Evolutionary conservation across 2,329 filamentous ascomycete genomes (phyloP), one percentile per base, ranked within the genome.

Genomic region (Neofusicoccum kwambonambiense): DNA sequence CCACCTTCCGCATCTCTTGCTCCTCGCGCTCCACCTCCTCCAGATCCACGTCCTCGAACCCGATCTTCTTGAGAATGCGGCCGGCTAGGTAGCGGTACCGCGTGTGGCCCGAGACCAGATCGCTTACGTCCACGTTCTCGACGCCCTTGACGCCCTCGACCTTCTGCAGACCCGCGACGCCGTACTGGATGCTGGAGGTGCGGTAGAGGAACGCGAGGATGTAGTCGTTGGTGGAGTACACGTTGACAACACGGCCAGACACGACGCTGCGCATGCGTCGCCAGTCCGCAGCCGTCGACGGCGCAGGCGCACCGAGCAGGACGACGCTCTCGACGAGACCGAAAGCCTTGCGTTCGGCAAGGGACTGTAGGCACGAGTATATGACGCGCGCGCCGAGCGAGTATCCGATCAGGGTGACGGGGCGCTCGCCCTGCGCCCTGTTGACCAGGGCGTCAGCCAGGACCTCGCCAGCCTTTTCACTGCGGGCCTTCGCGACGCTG

Each of bases 151-250:
- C 86, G 9, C 83, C 85, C 65, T 87, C 78, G 31, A 96, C 86
- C 37, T 87, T 83, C 74, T 97, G 90, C 2, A 98, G 80, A 0
- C 93, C 94, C 0, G 93, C 93, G 47, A 97, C 86, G 3, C 93
- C 93, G 50, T 91, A 84, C 68, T 95, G 90, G 34, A 96, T 85
- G 65, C 89, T 93, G 42, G 90, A 92, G 3, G 92, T 89, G 50
- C 93, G 88, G 75, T 97, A 97, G 19, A 97, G 81, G 74, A 97
- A 94, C 0, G 87, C 93, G 1, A 97, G 86, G 35, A 97, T 87
- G 72, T 92, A 91, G 77, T 97, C 93, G 66, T 95, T 93, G 60
- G 89, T 87, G 1, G 91, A 94, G 77, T 90, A 97, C 9, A 94
- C 92, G 70, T 97, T 97, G 70, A 96, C 90, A 6, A 97, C 83